Conservation (phyloP, 129 eudicot genomes). For the Chrysanthemum lavandulifolium region DNA sequence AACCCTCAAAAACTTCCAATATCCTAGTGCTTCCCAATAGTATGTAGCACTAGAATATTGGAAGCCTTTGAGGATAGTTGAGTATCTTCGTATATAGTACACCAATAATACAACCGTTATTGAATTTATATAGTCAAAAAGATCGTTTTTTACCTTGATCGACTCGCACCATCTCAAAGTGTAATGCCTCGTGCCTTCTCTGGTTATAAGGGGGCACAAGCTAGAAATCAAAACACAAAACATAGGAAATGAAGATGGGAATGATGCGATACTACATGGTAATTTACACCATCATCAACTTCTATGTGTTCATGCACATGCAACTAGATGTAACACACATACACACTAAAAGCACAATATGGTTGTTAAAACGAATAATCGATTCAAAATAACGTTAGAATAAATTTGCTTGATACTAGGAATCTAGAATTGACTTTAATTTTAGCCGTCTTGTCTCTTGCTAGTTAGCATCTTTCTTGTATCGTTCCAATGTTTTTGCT, state of each 20-base stretch:
- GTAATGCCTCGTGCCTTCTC: conserved; percentile 20
- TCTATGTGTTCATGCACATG: conserved; percentile 31
- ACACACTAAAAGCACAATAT: background rate
- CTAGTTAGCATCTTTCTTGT: conserved; percentile 17
- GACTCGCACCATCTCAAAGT: conserved; percentile 23
- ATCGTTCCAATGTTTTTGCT: conserved; percentile 5
- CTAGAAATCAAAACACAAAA: background rate
- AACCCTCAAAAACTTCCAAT: conserved; percentile 23
- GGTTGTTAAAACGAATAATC: background rate
- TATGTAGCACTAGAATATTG: conserved; percentile 19
- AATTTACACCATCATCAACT: conserved; percentile 24
- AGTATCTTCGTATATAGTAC: background rate
- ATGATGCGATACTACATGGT: conserved; percentile 14
- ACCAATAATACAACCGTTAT: background rate
- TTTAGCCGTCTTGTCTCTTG: background rate
- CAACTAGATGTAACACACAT: background rate
- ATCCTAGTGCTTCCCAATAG: background rate
- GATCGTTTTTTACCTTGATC: background rate
- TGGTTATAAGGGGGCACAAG: conserved; percentile 16
- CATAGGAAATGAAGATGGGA: conserved; percentile 23
- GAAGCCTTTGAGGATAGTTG: conserved; percentile 33
- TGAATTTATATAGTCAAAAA: background rate
- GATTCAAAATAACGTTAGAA: background rate
- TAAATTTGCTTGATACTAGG: background rate
- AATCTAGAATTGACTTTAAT: background rate